Conservation (phyloP, 129 eudicot species). For the Mikania micrantha region DNA sequence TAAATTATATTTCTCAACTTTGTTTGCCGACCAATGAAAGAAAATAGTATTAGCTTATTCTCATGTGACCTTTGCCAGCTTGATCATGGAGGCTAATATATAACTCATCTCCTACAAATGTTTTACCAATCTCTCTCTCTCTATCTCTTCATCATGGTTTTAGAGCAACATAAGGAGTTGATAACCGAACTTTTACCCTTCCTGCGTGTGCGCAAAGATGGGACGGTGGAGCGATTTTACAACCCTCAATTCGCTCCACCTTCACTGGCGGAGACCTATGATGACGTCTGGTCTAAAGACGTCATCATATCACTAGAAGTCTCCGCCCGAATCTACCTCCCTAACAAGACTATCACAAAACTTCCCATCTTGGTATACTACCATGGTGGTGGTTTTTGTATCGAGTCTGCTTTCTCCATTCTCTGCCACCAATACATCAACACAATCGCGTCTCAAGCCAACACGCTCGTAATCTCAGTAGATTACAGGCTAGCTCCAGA, state of each 20-base stretch:
- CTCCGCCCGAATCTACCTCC: constrained; percentile 28
- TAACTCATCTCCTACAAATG: not conserved
- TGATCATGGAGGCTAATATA: not conserved
- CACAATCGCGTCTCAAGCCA: constrained; percentile 26
- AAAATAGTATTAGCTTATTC: not conserved
- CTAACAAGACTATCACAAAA: not conserved
- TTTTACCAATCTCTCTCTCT: not conserved
- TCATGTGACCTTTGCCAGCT: not conserved
- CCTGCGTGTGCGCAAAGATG: constrained; percentile 30
- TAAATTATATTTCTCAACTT: too few relatives aligned
- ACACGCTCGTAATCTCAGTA: constrained; percentile 36
- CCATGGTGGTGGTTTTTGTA: constrained; percentile 57
- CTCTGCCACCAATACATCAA: constrained; percentile 26
- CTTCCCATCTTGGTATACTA: constrained; percentile 52
- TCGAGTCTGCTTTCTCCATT: constrained; percentile 42
- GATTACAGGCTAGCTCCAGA: constrained; percentile 63
- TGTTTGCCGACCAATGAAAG: not conserved
- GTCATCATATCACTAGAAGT: constrained; percentile 17
- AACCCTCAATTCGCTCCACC: constrained; percentile 27
- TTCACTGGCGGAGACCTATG: not conserved
- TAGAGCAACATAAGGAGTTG: not conserved
- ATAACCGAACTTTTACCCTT: constrained; percentile 17
- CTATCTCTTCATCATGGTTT: not conserved
- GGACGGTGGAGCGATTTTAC: constrained; percentile 45
- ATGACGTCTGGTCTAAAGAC: constrained; percentile 22